Evolutionary conservation across 225 moss, liverwort and hornwort genomes (phyloP), one percentile per base, ranked within the genome.

Genomic region (Bryoerythrophyllum caledonicum): DNA sequence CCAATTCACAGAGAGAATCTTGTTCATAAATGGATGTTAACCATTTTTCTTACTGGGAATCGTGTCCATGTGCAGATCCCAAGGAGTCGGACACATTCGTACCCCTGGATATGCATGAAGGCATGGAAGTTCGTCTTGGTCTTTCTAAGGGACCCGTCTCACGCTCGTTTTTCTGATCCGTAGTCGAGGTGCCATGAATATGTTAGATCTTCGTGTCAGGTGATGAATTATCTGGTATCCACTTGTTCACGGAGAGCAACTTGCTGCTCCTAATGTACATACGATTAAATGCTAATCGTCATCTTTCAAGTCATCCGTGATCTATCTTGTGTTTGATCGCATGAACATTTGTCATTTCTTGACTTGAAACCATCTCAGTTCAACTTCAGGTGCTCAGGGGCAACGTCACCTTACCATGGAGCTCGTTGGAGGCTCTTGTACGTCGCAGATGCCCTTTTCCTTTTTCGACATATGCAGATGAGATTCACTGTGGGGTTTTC

Each of bases 61-160:
- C 3, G 70, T 51, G 23, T 76, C 57, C 71, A 52, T 74, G 25
- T 88, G 80, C 92, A 97, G 96, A 93, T 90, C 88, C 91, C 26
- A 82, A 65, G 57, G 94, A 99, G 57, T 94, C 94, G 14, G 97
- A 99, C 30, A 76, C 86, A 15, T 84, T 86, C 56, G 63, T 90
- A 54, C 89, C 90, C 17, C 77, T 84, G 14, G 94, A 99, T 76
- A 79, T 93, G 89, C 97, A 99, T 81, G 92, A 93, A 80, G 80
- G 82, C 49, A 99, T 99, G 97, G 97, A 99, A 89, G 90, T 93
- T 48, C 94, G 94, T 37, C 86, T 99, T 77, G 97, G 97, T 26
- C 90, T 99, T 41, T 79, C 94, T 2, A 91, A 87, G 77, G 97
- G 97, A 37, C 94, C 94, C 20, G 87, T 86, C 40, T 78, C 94